Evolutionary conservation across 306 rosid genomes (phyloP), one percentile per base, ranked within the genome.

Genomic region (Ziziphus jujuba): DNA sequence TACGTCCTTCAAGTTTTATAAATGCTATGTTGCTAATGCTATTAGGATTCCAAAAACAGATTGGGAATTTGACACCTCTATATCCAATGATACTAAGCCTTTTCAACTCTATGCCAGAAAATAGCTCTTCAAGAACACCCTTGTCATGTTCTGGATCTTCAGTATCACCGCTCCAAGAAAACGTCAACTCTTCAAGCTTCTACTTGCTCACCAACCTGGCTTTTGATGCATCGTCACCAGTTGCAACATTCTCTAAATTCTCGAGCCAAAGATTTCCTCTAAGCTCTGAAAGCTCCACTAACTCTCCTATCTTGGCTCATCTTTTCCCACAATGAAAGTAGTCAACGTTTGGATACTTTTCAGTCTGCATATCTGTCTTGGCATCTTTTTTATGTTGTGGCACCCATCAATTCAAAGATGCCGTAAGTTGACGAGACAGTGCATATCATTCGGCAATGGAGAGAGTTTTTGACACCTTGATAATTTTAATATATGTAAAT

Each of bases 41-140:
- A 43, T 4, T 22, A 23, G n/a, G n/a, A n/a, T 68, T 24, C 40
- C 58, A 15, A 0, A 80, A 3, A 81, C 73, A 69, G 19, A 12
- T 4, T 50, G 76, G 78, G 63, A 80, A 72, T 20, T 14, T 11
- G 9, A 15, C 17, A 20, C 81, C 72, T 1, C 50, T 63, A 21
- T 79, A 79, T 12, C 45, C 72, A 12, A 2, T 1, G 12, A 66
- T 43, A 0, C 2, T 5, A 12, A 70, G 40, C 17, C 10, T 6
- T 56, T 36, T 24, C 7, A 77, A 6, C 35, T 48, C 34, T 12
- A 4, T 62, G 14, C 70, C 52, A 2, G 71, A 69, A 7, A 21
- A 49, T 11, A 72, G 72, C 0, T 35, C 28, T 0, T 50, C 33
- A 2, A 76, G 80, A 24, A 76, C 19, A 6, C 2, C 33, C 44